Percentiles rank a stretch among this genome's conserved stretches.
These are phyloP conservation scores for Mangifera indica DNA, from an alignment of 345 rosid genomes.

Conservation along the genomic window DNA sequence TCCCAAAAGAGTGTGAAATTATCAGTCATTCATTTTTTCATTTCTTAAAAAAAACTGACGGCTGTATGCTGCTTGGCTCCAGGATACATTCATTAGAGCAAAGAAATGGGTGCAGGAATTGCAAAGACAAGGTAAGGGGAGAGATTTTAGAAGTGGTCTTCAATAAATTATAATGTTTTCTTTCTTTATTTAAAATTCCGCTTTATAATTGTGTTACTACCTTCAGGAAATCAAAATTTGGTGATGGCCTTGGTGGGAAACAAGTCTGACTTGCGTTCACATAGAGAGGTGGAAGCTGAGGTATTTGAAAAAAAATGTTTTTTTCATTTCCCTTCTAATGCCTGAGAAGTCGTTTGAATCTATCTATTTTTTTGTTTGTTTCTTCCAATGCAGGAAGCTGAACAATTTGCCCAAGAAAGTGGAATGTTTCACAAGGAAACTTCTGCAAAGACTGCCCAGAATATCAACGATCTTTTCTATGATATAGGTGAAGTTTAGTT, in stretches of 20 bases:
- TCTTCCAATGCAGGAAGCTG: constrained; percentile 51
- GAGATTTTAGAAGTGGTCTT: background rate
- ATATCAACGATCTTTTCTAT: constrained; percentile 64
- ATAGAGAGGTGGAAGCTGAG: constrained; percentile 55
- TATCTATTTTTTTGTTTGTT: background rate
- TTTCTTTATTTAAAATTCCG: background rate
- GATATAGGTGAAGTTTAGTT: constrained; percentile 51
- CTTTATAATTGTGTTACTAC: background rate
- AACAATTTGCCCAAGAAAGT: constrained; percentile 61
- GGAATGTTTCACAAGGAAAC: constrained; percentile 63
- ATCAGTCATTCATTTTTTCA: too few relatives aligned
- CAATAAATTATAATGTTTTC: too few relatives aligned
- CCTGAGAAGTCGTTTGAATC: background rate
- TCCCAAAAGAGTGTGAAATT: too few relatives aligned
- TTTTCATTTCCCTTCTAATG: background rate
- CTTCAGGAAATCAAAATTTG: constrained; percentile 53
- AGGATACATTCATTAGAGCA: constrained; percentile 63
- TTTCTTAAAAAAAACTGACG: background rate
- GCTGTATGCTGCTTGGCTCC: constrained; percentile 8
- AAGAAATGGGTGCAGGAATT: constrained; percentile 71
- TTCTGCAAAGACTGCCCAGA: constrained; percentile 69
- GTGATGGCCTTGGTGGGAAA: constrained; percentile 65
- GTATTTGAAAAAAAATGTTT: constrained; percentile 26
- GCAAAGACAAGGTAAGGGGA: constrained; percentile 58
- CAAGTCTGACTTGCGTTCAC: constrained; percentile 54